These are phyloP conservation scores for Agaricus sinodeliciosus DNA, from an alignment of 768 basidiomycete species.

Conservation along the genomic window DNA sequence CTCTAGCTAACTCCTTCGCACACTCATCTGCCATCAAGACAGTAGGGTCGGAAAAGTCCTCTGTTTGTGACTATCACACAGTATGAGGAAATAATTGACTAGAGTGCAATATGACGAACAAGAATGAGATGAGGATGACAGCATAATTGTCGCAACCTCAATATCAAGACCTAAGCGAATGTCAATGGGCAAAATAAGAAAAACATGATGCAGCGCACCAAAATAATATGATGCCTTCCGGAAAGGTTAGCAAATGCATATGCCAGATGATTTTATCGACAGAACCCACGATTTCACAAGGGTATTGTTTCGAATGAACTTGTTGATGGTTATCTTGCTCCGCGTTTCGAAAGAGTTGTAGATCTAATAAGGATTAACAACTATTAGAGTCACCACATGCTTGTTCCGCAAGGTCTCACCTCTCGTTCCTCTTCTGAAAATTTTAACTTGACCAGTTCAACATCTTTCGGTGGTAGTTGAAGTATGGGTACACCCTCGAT, in stretches of 20 bases:
- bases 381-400: neutral
- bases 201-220: conserved; percentile 24
- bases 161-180: conserved; percentile 51
- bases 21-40: conserved; percentile 37
- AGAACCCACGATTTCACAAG: conserved; percentile 59
- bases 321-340: conserved; percentile 49
- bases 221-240: conserved; percentile 38
- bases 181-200: neutral
- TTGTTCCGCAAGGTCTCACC: conserved; percentile 25
- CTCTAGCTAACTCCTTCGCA: conserved; percentile 54
- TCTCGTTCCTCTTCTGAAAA: conserved; percentile 64
- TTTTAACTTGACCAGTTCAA: conserved; percentile 51
- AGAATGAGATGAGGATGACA: conserved; percentile 68
- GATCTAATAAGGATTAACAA: conserved; percentile 26
- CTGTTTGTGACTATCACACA: conserved; percentile 14
- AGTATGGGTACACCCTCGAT: conserved; percentile 67
- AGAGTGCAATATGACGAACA: conserved; percentile 27
- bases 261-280: neutral
- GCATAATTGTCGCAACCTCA: conserved; percentile 69
- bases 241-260: neutral
- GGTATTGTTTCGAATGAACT: conserved; percentile 57
- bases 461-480: conserved; percentile 51
- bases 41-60: conserved; percentile 45
- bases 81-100: neutral
- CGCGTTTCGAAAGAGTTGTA: conserved; percentile 53